Evolutionary conservation across 1,139 yeast genomes (phyloP).

Genomic region (Kazachstania sp.): DNA sequence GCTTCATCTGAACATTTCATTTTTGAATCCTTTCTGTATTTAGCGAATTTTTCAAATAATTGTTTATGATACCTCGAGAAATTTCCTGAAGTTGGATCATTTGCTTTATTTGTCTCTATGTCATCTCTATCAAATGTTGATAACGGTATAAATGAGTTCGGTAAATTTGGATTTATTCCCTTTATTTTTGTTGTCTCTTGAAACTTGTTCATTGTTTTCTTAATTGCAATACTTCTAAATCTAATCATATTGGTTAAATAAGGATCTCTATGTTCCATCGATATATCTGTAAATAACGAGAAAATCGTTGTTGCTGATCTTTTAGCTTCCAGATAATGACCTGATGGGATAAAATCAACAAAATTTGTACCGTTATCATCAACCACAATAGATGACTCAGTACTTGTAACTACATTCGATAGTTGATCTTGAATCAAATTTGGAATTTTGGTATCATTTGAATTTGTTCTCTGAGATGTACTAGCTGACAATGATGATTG

Average conservation of each 20-base stretch:
- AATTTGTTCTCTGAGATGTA: background rate
- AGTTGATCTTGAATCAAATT: background rate
- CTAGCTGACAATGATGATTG: background rate
- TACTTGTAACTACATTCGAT: background rate
- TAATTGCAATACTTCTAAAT: constrained; percentile 20
- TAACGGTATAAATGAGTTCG: constrained; percentile 20
- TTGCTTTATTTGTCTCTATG: constrained; percentile 8
- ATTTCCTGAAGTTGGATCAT: constrained; percentile 5
- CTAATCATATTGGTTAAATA: constrained; percentile 18
- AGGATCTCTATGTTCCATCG: constrained; percentile 24
- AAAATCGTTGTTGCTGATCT: constrained; percentile 24
- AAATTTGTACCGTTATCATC: background rate
- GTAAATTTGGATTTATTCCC: constrained; percentile 14
- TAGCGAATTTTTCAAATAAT: constrained; percentile 24
- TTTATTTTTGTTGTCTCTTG: constrained; percentile 8
- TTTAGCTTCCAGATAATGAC: constrained; percentile 19
- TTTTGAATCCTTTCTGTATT: constrained; percentile 16
- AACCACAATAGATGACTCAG: background rate
- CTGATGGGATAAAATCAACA: constrained; percentile 23
- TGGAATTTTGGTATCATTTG: background rate
- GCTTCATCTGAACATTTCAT: constrained; percentile 9
- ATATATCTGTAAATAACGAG: constrained; percentile 19
- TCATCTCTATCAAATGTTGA: constrained; percentile 20
- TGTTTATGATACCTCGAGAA: constrained; percentile 18
- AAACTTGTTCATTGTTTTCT: constrained; percentile 15